Evolutionary conservation across 2,329 filamentous ascomycete species (phyloP).

Genomic region (Chrysosporium keratinophilum): DNA sequence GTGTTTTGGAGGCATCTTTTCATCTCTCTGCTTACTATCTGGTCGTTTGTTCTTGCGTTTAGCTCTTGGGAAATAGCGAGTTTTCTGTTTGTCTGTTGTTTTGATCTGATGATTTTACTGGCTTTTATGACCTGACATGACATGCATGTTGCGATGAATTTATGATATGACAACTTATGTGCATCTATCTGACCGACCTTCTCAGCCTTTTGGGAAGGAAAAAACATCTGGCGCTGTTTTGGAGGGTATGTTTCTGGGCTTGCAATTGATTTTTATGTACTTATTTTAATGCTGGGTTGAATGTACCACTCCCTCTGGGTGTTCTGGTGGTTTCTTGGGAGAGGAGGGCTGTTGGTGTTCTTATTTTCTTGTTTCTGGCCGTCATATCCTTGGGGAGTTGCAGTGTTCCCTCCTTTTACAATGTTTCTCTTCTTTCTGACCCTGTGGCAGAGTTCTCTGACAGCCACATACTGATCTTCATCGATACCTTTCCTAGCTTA

Average conservation of each 20-base stretch:
- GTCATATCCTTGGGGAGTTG: background rate
- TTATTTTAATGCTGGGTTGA: constrained; percentile 1
- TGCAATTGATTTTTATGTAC: background rate
- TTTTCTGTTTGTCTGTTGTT: background rate
- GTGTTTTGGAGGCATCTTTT: constrained; percentile 5
- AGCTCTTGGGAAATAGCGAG: constrained; percentile 6
- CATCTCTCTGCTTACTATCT: background rate
- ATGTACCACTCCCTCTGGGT: constrained; percentile 1
- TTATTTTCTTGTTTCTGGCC: background rate
- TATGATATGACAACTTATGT: constrained; percentile 9
- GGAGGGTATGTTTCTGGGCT: background rate
- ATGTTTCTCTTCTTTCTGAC: no score
- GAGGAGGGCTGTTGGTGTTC: background rate
- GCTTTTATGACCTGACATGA: constrained; percentile 8
- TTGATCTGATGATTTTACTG: constrained; percentile 3
- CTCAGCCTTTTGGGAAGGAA: background rate
- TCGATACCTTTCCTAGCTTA: no score
- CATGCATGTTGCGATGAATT: constrained; percentile 10
- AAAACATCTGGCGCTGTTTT: background rate
- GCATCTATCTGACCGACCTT: background rate
- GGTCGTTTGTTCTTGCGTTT: background rate
- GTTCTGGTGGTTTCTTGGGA: background rate
- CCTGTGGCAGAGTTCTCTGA: no score
- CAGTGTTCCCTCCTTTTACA: no score
- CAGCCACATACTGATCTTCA: no score